phyloP scores from a whole-genome alignment of 352 stramenopile species.

The Phytophthora pseudosyringae region DNA sequence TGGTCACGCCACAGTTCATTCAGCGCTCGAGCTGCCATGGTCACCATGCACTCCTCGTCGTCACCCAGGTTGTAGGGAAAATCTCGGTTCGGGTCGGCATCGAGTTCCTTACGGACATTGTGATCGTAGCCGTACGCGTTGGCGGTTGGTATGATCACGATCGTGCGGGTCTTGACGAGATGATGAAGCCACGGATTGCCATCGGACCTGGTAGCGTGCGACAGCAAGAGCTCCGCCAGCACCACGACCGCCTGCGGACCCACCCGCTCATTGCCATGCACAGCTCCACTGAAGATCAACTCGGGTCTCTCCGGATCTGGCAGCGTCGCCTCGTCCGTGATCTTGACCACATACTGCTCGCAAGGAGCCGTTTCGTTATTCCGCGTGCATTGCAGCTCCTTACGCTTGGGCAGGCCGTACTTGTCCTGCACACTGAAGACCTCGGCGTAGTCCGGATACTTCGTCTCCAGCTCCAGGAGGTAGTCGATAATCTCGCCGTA shows the following conservation, averaged over 20 bases:
- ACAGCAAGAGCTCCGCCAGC: conserved; percentile 66
- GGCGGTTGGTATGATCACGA: conserved; percentile 88
- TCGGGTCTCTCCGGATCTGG: conserved; percentile 83
- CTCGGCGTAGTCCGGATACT: conserved; percentile 74
- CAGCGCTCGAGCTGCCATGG: conserved; percentile 92
- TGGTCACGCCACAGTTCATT: conserved; percentile 97
- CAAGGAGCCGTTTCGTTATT: conserved; percentile 51
- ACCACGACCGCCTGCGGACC: conserved; percentile 87
- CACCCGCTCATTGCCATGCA: conserved; percentile 96
- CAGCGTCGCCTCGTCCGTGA: conserved; percentile 79
- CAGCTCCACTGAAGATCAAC: conserved; percentile 93
- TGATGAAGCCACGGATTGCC: conserved; percentile 61
- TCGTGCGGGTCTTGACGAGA: conserved; percentile 83
- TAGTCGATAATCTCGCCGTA: conserved; percentile 80
- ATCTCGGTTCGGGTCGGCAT: conserved; percentile 96
- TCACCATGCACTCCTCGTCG: conserved; percentile 88
- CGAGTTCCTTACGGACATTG: conserved; percentile 77
- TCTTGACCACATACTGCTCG: conserved; percentile 84
- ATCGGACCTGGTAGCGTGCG: conserved; percentile 52
- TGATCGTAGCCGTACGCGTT: conserved; percentile 94
- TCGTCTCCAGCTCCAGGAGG: conserved; percentile 57
- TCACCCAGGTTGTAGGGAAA: conserved; percentile 93
- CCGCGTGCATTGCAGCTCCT: conserved; percentile 59
- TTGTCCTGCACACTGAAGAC: conserved; percentile 82
- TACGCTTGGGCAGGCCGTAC: conserved; percentile 65